Evolutionary conservation across 1,284 basidiomycete species (phyloP).

Genomic region (Cerioporus squamosus): DNA sequence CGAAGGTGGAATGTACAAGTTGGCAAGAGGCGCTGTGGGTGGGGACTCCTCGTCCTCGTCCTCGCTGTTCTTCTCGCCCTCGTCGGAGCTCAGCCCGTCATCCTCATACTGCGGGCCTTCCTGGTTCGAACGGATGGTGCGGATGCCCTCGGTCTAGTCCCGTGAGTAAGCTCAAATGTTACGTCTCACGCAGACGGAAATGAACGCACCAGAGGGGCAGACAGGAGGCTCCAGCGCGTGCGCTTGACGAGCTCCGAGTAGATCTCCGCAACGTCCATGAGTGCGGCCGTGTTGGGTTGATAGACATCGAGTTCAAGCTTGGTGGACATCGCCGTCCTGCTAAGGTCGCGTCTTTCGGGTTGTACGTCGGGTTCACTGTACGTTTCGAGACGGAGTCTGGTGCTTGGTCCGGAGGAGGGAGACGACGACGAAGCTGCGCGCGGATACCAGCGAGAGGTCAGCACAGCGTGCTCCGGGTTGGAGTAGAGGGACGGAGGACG

Average conservation of each 20-base stretch:
- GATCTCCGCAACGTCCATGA: constrained; percentile 56
- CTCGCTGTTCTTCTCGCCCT: constrained; percentile 47
- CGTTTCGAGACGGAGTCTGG: constrained; percentile 85
- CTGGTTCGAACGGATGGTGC: constrained; percentile 78
- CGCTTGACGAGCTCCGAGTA: constrained; percentile 70
- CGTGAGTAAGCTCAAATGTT: neutral
- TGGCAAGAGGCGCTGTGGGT: constrained; percentile 20
- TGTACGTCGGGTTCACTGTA: constrained; percentile 77
- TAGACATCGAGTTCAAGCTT: constrained; percentile 87
- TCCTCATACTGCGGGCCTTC: constrained; percentile 66
- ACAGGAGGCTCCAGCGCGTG: constrained; percentile 68
- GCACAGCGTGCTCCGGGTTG: too few species aligned
- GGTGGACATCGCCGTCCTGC: too few species aligned
- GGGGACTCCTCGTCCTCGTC: constrained; percentile 41
- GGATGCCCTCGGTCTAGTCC: constrained; percentile 83
- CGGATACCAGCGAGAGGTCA: too few species aligned
- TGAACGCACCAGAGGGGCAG: constrained; percentile 77
- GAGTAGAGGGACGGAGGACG: neutral
- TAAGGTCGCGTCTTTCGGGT: constrained; percentile 79
- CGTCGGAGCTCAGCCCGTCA: constrained; percentile 73
- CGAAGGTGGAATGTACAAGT: constrained; percentile 24
- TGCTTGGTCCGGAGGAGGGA: constrained; percentile 68
- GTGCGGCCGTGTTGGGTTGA: constrained; percentile 41
- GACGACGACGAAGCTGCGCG: constrained; percentile 71
- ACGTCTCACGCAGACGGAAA: neutral